These are phyloP conservation scores for Cladorrhinum samala DNA, from an alignment of 495 filamentous ascomycete species.

Conservation along the genomic window DNA sequence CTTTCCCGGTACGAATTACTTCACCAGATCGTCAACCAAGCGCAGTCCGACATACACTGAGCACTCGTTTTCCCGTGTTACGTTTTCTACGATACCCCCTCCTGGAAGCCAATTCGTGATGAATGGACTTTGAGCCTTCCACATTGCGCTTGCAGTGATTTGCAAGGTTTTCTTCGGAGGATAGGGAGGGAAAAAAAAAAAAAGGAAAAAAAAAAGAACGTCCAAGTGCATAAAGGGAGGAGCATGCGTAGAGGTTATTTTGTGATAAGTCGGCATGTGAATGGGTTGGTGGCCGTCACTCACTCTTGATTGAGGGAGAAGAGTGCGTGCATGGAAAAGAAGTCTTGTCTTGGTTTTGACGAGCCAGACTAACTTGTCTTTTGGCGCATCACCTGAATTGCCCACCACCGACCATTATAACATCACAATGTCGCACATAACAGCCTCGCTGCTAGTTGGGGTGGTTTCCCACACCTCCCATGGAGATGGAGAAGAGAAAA, in stretches of 20 bases:
- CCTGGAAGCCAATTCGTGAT: slow-evolving; percentile 3
- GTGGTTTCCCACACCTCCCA: not conserved
- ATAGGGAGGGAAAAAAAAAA: slow-evolving; percentile 4
- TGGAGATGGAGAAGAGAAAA: not conserved
- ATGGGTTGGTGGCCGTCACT: not conserved
- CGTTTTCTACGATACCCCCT: slow-evolving; percentile 5
- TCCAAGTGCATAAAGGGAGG: not conserved
- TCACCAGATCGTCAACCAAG: slow-evolving; percentile 8
- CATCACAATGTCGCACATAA: not conserved
- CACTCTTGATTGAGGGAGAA: not conserved
- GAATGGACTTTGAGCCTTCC: slow-evolving; percentile 7
- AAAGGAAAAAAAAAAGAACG: slow-evolving; percentile 2
- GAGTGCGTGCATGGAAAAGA: not conserved
- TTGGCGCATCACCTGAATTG: not conserved
- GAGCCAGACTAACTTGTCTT: not conserved
- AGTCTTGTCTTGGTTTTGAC: not conserved
- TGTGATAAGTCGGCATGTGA: not conserved
- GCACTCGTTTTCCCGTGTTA: slow-evolving; percentile 15
- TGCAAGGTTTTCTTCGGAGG: slow-evolving; percentile 6
- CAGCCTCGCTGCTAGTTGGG: not conserved
- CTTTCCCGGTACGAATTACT: slow-evolving; percentile 11
- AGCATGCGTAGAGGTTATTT: not conserved
- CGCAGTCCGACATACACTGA: slow-evolving; percentile 21
- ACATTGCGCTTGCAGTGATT: slow-evolving; percentile 12
- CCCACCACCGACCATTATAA: no score